Evolutionary conservation across 2,329 filamentous ascomycete species (phyloP).

Genomic region (Claviceps sp.): DNA sequence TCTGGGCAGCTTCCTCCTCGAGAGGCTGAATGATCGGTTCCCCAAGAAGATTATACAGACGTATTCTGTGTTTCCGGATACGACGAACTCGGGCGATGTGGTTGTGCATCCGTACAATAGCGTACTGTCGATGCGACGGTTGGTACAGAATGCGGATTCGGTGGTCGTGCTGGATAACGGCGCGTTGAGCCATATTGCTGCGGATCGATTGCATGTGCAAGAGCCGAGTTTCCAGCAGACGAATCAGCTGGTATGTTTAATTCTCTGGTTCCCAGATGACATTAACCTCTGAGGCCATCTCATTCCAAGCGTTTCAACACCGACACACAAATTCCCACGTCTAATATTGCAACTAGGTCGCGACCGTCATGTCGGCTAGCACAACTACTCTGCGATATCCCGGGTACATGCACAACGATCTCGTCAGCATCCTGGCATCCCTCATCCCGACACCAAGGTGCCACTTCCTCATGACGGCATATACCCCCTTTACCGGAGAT

Average conservation of each 20-base stretch:
- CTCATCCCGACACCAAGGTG: slow-evolving; percentile 92
- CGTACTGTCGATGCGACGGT: slow-evolving; percentile 73
- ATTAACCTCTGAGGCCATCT: too few relatives aligned
- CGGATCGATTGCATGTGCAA: slow-evolving; percentile 86
- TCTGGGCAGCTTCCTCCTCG: slow-evolving; percentile 87
- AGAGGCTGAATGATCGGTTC: slow-evolving; percentile 91
- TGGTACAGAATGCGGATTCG: slow-evolving; percentile 94
- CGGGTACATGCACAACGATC: slow-evolving; percentile 99
- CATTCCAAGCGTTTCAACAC: background rate
- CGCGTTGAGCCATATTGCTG: slow-evolving; percentile 82
- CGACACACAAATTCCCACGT: background rate
- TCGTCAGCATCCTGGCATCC: slow-evolving; percentile 90
- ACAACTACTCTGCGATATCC: slow-evolving; percentile 94
- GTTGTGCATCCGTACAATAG: slow-evolving; percentile 99
- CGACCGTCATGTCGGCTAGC: slow-evolving; percentile 96
- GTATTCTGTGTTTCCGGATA: slow-evolving; percentile 96
- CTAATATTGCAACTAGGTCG: slow-evolving; percentile 37
- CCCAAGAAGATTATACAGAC: slow-evolving; percentile 99
- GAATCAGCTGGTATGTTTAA: slow-evolving; percentile 61
- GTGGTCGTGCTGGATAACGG: slow-evolving; percentile 97
- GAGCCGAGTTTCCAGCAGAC: slow-evolving; percentile 95
- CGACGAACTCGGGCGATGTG: slow-evolving; percentile 72
- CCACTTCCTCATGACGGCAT: slow-evolving; percentile 97
- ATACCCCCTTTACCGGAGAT: slow-evolving; percentile 93
- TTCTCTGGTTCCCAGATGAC: background rate